Evolutionary conservation across 2,329 filamentous ascomycete species (phyloP), one percentile per base, ranked within the genome.

Genomic region (Venturia nashicola): DNA sequence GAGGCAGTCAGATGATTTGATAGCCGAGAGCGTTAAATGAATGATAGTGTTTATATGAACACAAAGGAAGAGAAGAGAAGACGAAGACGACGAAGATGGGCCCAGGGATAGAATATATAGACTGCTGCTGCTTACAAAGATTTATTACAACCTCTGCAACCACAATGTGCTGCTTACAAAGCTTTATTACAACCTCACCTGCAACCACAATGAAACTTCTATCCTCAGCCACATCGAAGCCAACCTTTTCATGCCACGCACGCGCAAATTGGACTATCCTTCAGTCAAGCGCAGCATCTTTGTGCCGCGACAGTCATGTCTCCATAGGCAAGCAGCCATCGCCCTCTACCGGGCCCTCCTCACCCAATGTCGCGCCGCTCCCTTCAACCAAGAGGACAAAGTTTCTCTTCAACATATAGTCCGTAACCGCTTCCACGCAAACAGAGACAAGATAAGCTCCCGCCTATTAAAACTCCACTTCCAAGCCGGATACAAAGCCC

Each of bases 311-410:
- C 20, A 57, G 14, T 59, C 51, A 43, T 46, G 48, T 23, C 46
- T 59, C 51, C 61, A 63, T 39, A 39, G 61, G 40, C 61, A 63
- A 64, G 39, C 62, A 87, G 86, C 84, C 71, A 80, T 89, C 67
- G 86, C 88, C 61, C 83, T 93, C 60, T 92, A 87, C 76, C 82
- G 86, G 67, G 85, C 87, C 43, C 82, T 93, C 64, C 76, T 91
- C 62, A 79, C 79, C 66, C 81, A 84, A 74, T 84, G 80, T 65
- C 73, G 76, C 39, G 76, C 74, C 48, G 75, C 88, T 42, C 75
- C 80, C 1, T 74, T 89, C 1, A 80, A 83, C 1, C 69, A 77
- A 70, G 76, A 83, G 59, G 70, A 82, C 20, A 70, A 70, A 65
- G 74, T 79, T 64, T 82, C 83, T 0, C 74, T 90, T 63, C 76